Percentiles rank a stretch among this genome's conserved stretches.
Conservation (phyloP, 768 basidiomycete genomes). For the Hydnum rufescens region DNA sequence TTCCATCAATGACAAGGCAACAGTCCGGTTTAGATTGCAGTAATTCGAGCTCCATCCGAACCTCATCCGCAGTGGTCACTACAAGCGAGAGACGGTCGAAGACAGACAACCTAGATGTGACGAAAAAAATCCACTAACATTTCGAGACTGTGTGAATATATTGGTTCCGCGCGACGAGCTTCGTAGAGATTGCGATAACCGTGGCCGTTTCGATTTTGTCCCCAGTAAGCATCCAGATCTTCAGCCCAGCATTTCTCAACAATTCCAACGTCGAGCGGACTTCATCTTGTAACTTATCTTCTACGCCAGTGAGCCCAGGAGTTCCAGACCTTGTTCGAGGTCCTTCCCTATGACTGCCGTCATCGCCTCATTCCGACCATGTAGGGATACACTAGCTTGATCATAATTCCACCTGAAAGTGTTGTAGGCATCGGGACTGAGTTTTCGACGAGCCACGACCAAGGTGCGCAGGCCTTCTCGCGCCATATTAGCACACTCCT, state of each 20-base stretch:
- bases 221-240: slow-evolving; percentile 99
- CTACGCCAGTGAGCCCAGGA: slow-evolving; percentile 96
- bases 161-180: slow-evolving; percentile 86
- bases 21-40: slow-evolving; percentile 88
- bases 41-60: slow-evolving; percentile 78
- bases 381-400: slow-evolving; percentile 58
- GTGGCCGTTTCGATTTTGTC: slow-evolving; percentile 99
- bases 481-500: slow-evolving; percentile 97
- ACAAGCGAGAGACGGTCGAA: slow-evolving; percentile 2
- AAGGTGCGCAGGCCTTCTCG: slow-evolving; percentile 87
- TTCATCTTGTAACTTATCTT: slow-evolving; percentile 95
- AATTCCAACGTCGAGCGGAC: slow-evolving; percentile 87
- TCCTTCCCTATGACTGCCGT: slow-evolving; percentile 46
- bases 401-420: slow-evolving; percentile 57
- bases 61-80: slow-evolving; percentile 77
- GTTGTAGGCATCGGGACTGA: slow-evolving; percentile 46
- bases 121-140: slow-evolving; percentile 28
- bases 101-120: slow-evolving; percentile 2
- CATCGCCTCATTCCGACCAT: slow-evolving; percentile 70
- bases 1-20: slow-evolving; percentile 95
- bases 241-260: slow-evolving; percentile 86
- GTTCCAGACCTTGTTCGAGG: slow-evolving; percentile 76
- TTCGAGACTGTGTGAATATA: slow-evolving; percentile 96
- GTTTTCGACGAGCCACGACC: slow-evolving; percentile 68
- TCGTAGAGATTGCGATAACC: slow-evolving; percentile 94